These are phyloP conservation scores for Dicorynia guianensis DNA, from an alignment of 306 rosid genomes.

Conservation along the genomic window DNA sequence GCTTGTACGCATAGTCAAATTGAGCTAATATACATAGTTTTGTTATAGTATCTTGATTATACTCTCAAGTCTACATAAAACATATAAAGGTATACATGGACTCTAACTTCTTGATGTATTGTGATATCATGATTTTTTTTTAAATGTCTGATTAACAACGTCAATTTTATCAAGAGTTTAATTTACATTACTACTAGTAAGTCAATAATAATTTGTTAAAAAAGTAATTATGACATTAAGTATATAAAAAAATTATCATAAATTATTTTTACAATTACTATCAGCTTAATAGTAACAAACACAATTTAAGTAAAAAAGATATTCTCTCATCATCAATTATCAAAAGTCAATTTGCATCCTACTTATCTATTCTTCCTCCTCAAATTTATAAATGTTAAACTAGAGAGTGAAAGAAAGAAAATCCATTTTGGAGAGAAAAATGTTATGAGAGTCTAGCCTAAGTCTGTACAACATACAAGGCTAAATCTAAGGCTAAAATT, in stretches of 20 bases:
- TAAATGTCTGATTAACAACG: background rate
- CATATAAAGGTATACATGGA: background rate
- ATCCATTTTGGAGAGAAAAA: too few species aligned
- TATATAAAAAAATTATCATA: conserved; percentile 1
- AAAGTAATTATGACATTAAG: background rate
- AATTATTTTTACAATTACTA: background rate
- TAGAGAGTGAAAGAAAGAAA: too few species aligned
- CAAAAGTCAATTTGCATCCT: background rate
- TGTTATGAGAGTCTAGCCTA: too few species aligned
- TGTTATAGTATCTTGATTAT: conserved; percentile 5
- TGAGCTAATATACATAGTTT: conserved; percentile 33
- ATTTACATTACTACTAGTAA: conserved; percentile 18
- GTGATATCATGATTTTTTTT: background rate
- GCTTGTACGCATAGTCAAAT: conserved; percentile 12
- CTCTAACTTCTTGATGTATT: conserved; percentile 1
- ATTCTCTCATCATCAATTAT: conserved; percentile 3
- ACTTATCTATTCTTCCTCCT: background rate
- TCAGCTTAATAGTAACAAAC: background rate
- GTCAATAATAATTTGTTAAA: too few species aligned
- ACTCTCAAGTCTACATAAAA: conserved; percentile 19
- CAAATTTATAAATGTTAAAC: background rate
- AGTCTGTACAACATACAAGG: too few species aligned
- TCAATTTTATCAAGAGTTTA: conserved; percentile 1
- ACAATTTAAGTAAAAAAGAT: conserved; percentile 14
- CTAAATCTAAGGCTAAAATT: too few species aligned